A percentile compares a stretch with the other conserved stretches of the same genome.
phyloP scores from a whole-genome alignment of 345 rosid species.

The Salix suchowensis region DNA sequence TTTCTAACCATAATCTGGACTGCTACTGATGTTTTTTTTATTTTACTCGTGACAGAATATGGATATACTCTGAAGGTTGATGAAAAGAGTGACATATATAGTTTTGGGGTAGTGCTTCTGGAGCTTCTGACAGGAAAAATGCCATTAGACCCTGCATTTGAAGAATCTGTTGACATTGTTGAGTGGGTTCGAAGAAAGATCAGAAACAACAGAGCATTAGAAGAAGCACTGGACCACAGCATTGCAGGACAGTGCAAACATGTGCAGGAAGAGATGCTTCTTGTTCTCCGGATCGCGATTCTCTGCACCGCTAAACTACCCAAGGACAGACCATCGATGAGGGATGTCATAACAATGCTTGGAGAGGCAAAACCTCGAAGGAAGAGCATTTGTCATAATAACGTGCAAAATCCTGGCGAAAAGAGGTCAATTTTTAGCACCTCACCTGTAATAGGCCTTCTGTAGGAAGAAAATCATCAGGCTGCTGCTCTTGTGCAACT shows the following conservation, averaged over 20 bases:
- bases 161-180: slow-evolving; percentile 63
- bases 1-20: slow-evolving; percentile 33
- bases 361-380: slow-evolving; percentile 84
- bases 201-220: slow-evolving; percentile 44
- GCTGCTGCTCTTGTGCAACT: neutral
- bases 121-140: slow-evolving; percentile 77
- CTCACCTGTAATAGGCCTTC: slow-evolving; percentile 55
- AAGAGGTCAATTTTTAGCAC: slow-evolving; percentile 52
- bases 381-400: slow-evolving; percentile 58
- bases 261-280: slow-evolving; percentile 81
- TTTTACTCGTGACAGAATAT: slow-evolving; percentile 47
- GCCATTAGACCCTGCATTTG: slow-evolving; percentile 75
- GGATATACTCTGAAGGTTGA: slow-evolving; percentile 82
- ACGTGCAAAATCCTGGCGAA: slow-evolving; percentile 30
- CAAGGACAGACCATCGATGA: slow-evolving; percentile 80
- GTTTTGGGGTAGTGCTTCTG: slow-evolving; percentile 69
- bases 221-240: slow-evolving; percentile 57
- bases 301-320: slow-evolving; percentile 78
- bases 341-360: slow-evolving; percentile 75
- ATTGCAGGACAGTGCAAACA: slow-evolving; percentile 73
- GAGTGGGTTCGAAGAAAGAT: slow-evolving; percentile 61
- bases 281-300: slow-evolving; percentile 63
- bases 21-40: slow-evolving; percentile 35
- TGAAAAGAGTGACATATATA: slow-evolving; percentile 87
- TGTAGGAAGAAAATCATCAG: slow-evolving; percentile 24